Conservation (phyloP, 106 monocot genomes). For the Allium fistulosum region DNA sequence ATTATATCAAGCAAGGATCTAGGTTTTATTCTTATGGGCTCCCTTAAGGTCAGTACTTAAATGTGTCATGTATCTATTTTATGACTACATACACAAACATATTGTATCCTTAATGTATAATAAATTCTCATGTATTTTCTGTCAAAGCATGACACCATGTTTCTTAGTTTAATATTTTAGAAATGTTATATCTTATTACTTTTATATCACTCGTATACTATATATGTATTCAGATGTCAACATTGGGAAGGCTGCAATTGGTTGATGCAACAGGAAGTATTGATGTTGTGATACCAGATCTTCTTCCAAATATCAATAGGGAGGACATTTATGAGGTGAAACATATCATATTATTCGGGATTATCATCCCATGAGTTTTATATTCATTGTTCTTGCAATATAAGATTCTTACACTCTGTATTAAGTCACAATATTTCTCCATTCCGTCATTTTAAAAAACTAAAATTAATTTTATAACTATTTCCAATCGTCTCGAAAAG, state of each 20-base stretch:
- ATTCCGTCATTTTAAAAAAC: no score
- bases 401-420: not conserved
- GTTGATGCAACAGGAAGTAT: constrained; percentile 81
- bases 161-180: no score
- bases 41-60: constrained; percentile 48
- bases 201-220: not conserved
- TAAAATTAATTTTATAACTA: no score
- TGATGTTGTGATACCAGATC: constrained; percentile 73
- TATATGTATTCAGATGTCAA: constrained; percentile 37
- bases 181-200: no score
- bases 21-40: constrained; percentile 62
- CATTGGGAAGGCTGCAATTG: constrained; percentile 67
- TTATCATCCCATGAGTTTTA: not conserved
- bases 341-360: constrained; percentile 4
- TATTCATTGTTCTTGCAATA: not conserved
- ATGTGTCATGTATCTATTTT: not conserved
- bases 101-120: not conserved
- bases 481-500: no score
- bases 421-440: not conserved
- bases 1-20: constrained; percentile 71
- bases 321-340: constrained; percentile 68
- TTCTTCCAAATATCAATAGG: constrained; percentile 25
- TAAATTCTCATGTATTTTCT: not conserved
- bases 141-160: not conserved
- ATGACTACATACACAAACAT: not conserved